Conservation (phyloP, 129 eudicot genomes). For the Flaveria trinervia region DNA sequence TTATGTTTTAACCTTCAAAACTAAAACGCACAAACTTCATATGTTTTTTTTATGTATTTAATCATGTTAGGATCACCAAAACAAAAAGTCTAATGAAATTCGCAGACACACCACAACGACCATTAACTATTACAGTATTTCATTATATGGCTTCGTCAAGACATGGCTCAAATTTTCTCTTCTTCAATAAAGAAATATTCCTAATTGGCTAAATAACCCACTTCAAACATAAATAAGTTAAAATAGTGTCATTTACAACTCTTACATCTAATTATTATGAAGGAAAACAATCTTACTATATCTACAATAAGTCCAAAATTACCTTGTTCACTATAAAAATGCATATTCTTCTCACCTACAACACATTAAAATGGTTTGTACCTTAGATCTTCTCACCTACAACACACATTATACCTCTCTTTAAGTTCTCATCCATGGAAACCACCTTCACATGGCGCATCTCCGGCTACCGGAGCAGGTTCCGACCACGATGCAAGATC, state of each 20-base stretch:
- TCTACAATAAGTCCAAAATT: neutral
- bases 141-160: too few relatives aligned
- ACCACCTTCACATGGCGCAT: slow-evolving; percentile 41
- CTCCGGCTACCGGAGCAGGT: slow-evolving; percentile 30
- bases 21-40: too few relatives aligned
- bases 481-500: slow-evolving; percentile 29
- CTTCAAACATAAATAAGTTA: too few relatives aligned
- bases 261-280: neutral
- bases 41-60: too few relatives aligned
- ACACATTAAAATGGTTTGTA: slow-evolving; percentile 2
- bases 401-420: neutral
- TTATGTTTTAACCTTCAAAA: too few relatives aligned
- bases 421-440: slow-evolving; percentile 37
- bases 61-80: too few relatives aligned
- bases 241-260: neutral
- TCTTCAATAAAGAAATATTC: too few relatives aligned
- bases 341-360: neutral
- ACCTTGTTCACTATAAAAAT: neutral
- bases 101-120: too few relatives aligned
- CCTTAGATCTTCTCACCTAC: slow-evolving; percentile 1
- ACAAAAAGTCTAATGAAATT: too few relatives aligned
- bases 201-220: too few relatives aligned
- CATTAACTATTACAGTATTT: too few relatives aligned
- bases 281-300: neutral
- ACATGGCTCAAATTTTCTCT: too few relatives aligned